These are phyloP conservation scores for Cubamyces sp. DNA, from an alignment of 768 basidiomycete species.

Conservation along the genomic window DNA sequence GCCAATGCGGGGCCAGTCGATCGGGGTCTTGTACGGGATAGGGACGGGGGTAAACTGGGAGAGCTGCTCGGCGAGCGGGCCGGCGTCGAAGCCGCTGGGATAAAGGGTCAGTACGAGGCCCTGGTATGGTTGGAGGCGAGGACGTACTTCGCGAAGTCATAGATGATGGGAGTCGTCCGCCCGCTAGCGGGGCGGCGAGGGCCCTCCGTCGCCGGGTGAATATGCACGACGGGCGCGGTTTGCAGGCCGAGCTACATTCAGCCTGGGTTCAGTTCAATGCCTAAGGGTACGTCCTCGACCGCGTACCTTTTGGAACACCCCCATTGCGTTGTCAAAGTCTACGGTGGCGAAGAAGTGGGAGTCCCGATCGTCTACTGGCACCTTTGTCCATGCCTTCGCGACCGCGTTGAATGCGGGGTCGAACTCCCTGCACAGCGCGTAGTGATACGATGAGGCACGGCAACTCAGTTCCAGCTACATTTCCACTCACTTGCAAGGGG, in stretches of 20 bases:
- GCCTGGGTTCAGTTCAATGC: neutral
- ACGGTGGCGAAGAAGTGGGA: slow-evolving; percentile 91
- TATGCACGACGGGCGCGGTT: slow-evolving; percentile 83
- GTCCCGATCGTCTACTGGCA: slow-evolving; percentile 63
- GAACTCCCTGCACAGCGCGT: slow-evolving; percentile 65
- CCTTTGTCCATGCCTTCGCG: slow-evolving; percentile 79
- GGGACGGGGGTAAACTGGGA: slow-evolving; percentile 74
- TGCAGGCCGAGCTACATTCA: slow-evolving; percentile 71
- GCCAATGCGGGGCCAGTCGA: slow-evolving; percentile 66
- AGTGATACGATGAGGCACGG: neutral
- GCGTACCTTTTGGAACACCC: slow-evolving; percentile 79
- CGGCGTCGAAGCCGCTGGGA: slow-evolving; percentile 83
- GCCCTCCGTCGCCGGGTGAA: slow-evolving; percentile 75
- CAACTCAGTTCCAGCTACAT: too few species aligned
- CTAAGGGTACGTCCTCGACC: neutral
- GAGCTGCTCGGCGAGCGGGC: slow-evolving; percentile 74
- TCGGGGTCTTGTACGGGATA: slow-evolving; percentile 82
- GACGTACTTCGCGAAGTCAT: slow-evolving; percentile 79
- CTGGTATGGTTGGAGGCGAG: neutral
- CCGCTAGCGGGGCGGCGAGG: slow-evolving; percentile 63
- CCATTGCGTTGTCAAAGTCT: slow-evolving; percentile 81
- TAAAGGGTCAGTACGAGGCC: neutral
- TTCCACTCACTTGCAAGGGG: slow-evolving; percentile 82
- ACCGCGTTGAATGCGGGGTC: slow-evolving; percentile 82
- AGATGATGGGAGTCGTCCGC: slow-evolving; percentile 61